phyloP scores from a whole-genome alignment of 768 basidiomycete species.

The Phlebiopsis flavidoalba region DNA sequence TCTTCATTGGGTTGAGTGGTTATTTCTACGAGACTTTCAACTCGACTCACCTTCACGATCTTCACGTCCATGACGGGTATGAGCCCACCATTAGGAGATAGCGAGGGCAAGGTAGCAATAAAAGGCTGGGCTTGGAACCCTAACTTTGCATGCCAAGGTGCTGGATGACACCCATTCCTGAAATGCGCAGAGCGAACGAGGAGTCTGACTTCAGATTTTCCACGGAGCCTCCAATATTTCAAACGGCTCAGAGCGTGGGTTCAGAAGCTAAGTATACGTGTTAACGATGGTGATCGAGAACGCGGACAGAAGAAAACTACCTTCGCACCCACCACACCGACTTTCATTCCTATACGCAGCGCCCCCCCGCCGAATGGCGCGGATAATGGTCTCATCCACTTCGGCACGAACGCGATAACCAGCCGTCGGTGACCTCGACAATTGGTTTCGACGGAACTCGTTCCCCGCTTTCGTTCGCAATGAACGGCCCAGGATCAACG shows the following conservation, averaged over 20 bases:
- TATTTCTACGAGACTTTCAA: background rate
- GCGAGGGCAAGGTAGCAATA: constrained; percentile 71
- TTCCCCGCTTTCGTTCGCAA: constrained; percentile 18
- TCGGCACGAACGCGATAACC: constrained; percentile 84
- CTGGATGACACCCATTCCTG: constrained; percentile 86
- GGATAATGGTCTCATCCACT: constrained; percentile 66
- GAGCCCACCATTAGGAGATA: constrained; percentile 78
- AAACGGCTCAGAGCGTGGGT: constrained; percentile 67
- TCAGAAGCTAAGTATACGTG: constrained; percentile 45
- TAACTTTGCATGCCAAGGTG: constrained; percentile 83
- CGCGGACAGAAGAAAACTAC: constrained; percentile 31
- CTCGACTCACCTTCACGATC: constrained; percentile 50
- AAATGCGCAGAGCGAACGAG: constrained; percentile 49
- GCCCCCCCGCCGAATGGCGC: constrained; percentile 63
- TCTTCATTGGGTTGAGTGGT: constrained; percentile 28
- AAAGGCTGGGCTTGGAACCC: constrained; percentile 68
- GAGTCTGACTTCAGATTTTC: background rate
- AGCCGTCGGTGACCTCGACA: constrained; percentile 95
- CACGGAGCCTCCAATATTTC: constrained; percentile 61
- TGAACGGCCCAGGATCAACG: background rate
- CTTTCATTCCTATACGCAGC: constrained; percentile 76
- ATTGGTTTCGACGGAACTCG: constrained; percentile 41
- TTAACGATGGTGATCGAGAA: background rate
- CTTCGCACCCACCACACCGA: constrained; percentile 73
- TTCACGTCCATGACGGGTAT: constrained; percentile 72